phyloP scores from a whole-genome alignment of 257 asterid genomes.

The Cynanchum wilfordii region DNA sequence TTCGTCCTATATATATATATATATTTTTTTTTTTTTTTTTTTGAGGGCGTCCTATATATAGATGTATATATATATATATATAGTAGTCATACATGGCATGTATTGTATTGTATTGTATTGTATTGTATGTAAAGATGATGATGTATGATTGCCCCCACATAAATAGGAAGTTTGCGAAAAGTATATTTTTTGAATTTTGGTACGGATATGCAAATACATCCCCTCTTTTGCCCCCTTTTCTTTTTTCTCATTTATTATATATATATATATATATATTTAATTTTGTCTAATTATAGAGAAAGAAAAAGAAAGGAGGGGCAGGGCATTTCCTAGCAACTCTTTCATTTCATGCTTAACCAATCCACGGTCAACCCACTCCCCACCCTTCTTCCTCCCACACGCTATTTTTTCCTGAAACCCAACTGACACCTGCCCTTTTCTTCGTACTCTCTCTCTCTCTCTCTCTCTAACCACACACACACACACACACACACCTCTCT shows the following conservation, averaged over 20 bases:
- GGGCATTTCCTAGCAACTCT: conserved; percentile 18
- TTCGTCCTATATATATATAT: neutral
- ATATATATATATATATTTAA: too few species aligned
- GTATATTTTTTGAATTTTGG: neutral
- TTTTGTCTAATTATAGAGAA: too few species aligned
- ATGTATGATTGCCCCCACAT: conserved; percentile 1
- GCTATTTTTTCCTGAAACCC: neutral
- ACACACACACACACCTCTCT: too few species aligned
- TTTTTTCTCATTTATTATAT: too few species aligned
- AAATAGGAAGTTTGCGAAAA: conserved; percentile 3
- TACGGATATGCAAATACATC: conserved; percentile 6
- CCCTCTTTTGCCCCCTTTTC: neutral
- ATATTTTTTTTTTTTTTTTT: too few species aligned
- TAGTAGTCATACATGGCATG: neutral
- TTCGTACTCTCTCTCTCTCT: neutral
- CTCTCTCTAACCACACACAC: too few species aligned
- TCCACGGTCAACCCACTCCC: conserved; percentile 14
- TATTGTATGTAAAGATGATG: neutral
- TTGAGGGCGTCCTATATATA: too few species aligned
- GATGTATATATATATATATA: neutral
- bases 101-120: neutral
- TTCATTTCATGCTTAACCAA: neutral
- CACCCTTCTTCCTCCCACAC: neutral
- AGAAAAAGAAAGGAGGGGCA: too few species aligned
- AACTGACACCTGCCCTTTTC: conserved; percentile 21